phyloP scores from a whole-genome alignment of 805 yeast genomes.

The Cephaloascus fragrans region DNA sequence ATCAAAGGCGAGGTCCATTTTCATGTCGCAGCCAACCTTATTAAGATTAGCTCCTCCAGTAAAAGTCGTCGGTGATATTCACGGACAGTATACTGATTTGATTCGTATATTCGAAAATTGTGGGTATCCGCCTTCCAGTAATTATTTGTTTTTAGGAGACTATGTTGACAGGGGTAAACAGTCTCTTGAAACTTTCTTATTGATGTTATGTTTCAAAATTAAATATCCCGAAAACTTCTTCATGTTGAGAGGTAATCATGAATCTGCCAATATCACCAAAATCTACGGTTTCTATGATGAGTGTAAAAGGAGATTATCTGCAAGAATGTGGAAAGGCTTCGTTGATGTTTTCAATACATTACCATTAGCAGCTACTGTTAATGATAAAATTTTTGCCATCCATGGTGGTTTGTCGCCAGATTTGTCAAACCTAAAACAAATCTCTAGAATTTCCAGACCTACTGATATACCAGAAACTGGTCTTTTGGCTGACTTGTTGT shows the following conservation, averaged over 20 bases:
- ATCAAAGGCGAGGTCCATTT: slow-evolving; percentile 47
- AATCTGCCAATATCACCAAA: slow-evolving; percentile 47
- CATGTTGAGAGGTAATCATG: slow-evolving; percentile 52
- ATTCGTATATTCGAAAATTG: slow-evolving; percentile 46
- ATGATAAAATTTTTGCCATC: slow-evolving; percentile 47
- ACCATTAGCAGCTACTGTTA: slow-evolving; percentile 54
- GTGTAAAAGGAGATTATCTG: slow-evolving; percentile 41
- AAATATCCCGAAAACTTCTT: slow-evolving; percentile 53
- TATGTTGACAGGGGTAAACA: slow-evolving; percentile 53
- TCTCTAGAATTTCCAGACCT: slow-evolving; percentile 65
- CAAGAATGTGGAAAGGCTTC: slow-evolving; percentile 40
- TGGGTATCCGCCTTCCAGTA: slow-evolving; percentile 50
- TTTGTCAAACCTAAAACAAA: slow-evolving; percentile 52
- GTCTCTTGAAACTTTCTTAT: slow-evolving; percentile 43
- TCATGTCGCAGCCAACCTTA: slow-evolving; percentile 55
- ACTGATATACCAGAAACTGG: slow-evolving; percentile 82
- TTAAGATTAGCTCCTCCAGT: slow-evolving; percentile 68
- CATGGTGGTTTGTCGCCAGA: slow-evolving; percentile 76
- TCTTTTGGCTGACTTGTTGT: slow-evolving; percentile 62
- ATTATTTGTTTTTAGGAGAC: slow-evolving; percentile 48
- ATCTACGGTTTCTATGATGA: slow-evolving; percentile 55
- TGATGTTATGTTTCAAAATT: slow-evolving; percentile 42
- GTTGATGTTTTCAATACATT: slow-evolving; percentile 49
- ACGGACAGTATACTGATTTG: slow-evolving; percentile 53
- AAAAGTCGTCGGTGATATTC: slow-evolving; percentile 77